Base-by-base conservation (phyloP, 2,329 filamentous ascomycete species). In the Alternaria triticimaculans region DNA sequence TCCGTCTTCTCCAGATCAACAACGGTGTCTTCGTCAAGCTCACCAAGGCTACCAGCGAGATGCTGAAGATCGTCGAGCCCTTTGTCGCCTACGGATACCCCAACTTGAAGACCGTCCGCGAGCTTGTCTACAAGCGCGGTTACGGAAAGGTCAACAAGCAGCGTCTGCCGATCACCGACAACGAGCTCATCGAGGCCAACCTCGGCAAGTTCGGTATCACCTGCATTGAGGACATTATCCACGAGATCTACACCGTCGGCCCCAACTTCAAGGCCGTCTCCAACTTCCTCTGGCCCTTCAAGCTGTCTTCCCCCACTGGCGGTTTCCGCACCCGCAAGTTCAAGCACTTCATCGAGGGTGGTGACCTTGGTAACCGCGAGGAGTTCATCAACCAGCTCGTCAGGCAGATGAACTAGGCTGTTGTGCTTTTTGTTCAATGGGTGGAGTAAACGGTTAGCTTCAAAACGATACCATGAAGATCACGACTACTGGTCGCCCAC, bases 241-340 rank as follows among this genome's bases (percentile, higher is more conserved):
- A 99, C 89, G 96, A 99, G 90, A 97, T 79, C 87, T 95, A 90
- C 89, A 97, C 94, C 64, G 96, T 98, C 76, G 96, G 96, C 84
- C 95, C 95, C 88, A 98, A 98, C 91, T 84, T 85, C 93, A 98
- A 97, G 92, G 94, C 97, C 88, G 94, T 93, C 82, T 89, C 90
- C 89, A 99, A 98, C 93, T 98, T 98, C 91, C 88, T 99, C 76
- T 99, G 96, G 96, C 96, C 96, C 83, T 99, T 99, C 92, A 98
- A 99, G 93, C 92, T 99, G 76, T 94, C 90, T 89, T 97, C 97
- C 89, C 96, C 96, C 82, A 98, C 87, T 78, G 96, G 96, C 84
- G 96, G 96, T 74, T 99, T 98, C 93, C 91, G 92, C 77, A 84
- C 92, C 78, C 89, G 96, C 86, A 99, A 98, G 89, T 98, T 98